phyloP scores from a whole-genome alignment of 2,329 filamentous ascomycete genomes.

The Clarireedia homoeocarpa region DNA sequence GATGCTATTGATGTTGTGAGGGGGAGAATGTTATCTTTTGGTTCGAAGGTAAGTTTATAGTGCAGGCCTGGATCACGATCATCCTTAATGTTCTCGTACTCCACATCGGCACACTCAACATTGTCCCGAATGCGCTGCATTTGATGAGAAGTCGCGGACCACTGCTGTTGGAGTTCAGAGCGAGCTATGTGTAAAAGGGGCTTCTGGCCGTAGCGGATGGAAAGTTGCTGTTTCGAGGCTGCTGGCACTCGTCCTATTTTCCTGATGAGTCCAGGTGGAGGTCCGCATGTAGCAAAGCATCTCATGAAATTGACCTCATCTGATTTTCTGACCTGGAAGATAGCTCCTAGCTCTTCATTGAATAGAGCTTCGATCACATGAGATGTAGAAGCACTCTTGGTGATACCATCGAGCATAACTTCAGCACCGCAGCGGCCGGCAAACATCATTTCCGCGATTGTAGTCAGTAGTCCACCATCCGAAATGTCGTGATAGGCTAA shows the following conservation, averaged over 20 bases:
- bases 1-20: constrained; percentile 43
- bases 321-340: constrained; percentile 86
- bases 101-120: constrained; percentile 74
- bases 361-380: constrained; percentile 73
- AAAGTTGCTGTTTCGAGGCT: constrained; percentile 64
- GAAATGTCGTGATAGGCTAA: constrained; percentile 93
- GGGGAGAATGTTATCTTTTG: constrained; percentile 65
- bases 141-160: constrained; percentile 80
- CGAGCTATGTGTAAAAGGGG: constrained; percentile 64
- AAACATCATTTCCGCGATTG: constrained; percentile 96
- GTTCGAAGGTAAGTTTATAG: constrained; percentile 76
- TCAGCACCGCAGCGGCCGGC: constrained; percentile 85
- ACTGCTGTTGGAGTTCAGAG: constrained; percentile 72
- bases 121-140: constrained; percentile 92
- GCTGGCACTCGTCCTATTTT: constrained; percentile 73
- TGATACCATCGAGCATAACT: constrained; percentile 70
- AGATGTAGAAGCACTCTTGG: constrained; percentile 49
- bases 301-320: constrained; percentile 80
- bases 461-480: constrained; percentile 86
- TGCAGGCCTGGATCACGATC: constrained; percentile 72
- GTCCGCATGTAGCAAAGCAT: constrained; percentile 86
- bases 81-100: constrained; percentile 69
- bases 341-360: constrained; percentile 91
- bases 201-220: constrained; percentile 63
- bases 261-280: constrained; percentile 71